Percentiles rank a stretch among this genome's conserved stretches.
These are phyloP conservation scores for Arthrobotrys sphaeroides DNA, from an alignment of 2,329 filamentous ascomycete genomes.

Conservation along the genomic window DNA sequence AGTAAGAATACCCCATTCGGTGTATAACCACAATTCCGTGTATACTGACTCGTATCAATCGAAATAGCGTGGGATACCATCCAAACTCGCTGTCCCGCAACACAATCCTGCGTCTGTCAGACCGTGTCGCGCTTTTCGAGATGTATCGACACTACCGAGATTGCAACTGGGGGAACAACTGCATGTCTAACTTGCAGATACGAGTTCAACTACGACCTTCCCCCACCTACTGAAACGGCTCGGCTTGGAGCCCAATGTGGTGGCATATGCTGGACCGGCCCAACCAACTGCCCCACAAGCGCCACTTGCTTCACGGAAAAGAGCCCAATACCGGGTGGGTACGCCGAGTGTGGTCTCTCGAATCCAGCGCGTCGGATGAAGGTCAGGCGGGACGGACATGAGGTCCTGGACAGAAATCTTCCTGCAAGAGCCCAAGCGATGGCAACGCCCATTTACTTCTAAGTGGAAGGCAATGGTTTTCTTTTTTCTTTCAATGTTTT, in stretches of 20 bases:
- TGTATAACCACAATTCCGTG: background rate
- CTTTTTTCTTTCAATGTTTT: background rate
- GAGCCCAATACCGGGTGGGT: constrained; percentile 3
- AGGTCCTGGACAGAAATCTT: background rate
- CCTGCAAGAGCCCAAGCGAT: constrained; percentile 10
- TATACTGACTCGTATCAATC: background rate
- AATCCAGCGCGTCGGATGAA: background rate
- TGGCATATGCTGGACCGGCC: constrained; percentile 24
- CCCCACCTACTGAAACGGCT: constrained; percentile 5
- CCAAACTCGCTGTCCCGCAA: constrained; percentile 2
- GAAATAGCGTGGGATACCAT: constrained; percentile 21
- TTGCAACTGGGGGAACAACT: background rate
- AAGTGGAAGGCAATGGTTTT: background rate
- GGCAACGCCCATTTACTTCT: constrained; percentile 19
- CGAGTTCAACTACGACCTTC: constrained; percentile 6
- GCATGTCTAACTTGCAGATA: background rate
- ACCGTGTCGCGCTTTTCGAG: background rate
- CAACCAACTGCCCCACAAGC: constrained; percentile 17
- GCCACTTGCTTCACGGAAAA: constrained; percentile 21
- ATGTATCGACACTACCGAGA: constrained; percentile 1
- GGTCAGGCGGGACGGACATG: background rate
- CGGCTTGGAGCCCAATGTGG: constrained; percentile 11
- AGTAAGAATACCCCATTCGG: background rate
- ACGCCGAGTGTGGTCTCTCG: background rate
- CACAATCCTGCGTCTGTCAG: constrained; percentile 19